Evolutionary conservation across 2,329 filamentous ascomycete species (phyloP), one percentile per base, ranked within the genome.

Genomic region (Neofusicoccum umdonicola): DNA sequence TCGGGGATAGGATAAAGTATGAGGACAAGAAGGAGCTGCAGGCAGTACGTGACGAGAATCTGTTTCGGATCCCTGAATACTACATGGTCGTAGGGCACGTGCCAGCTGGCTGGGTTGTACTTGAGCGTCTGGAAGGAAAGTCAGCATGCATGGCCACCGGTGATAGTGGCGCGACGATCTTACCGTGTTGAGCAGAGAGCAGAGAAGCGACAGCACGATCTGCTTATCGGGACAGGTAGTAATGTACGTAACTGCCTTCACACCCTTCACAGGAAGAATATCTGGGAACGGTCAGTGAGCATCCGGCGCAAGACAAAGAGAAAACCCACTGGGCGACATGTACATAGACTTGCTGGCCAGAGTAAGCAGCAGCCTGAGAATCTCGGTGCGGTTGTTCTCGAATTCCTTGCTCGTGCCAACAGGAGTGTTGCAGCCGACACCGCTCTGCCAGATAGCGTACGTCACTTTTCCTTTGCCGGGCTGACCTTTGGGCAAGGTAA

Each of bases 401-500:
- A 92, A 90, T 71, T 98, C 93, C 76, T 92, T 96, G 61, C 89
- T 97, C 3, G 93, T 94, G 9, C 89, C 89, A 70, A 96, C 88
- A 4, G 93, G 87, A 15, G 90, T 91, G 76, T 97, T 96, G 81
- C 94, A 98, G 13, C 95, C 95, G 35, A 99, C 94, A 54, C 95
- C 95, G 73, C 92, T 98, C 80, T 97, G 93, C 95, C 95, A 99
- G 74, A 99, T 98, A 62, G 92, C 90, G 78, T 95, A 97, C 7
- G 90, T 90, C 64, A 97, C 90, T 76, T 95, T 96, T 67, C 86
- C 85, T 73, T 90, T 92, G 62, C 87, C 87, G 64, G 88, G 84
- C 13, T 87, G 84, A 47, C 90, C 85, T 65, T 84, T 86, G 9
- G 94, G 91, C 15, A 97, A 85, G 0, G 94, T 97, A 72, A 99